Evolutionary conservation across 164 flowering plant genomes (phyloP).

Genomic region (Vitis cinerea): DNA sequence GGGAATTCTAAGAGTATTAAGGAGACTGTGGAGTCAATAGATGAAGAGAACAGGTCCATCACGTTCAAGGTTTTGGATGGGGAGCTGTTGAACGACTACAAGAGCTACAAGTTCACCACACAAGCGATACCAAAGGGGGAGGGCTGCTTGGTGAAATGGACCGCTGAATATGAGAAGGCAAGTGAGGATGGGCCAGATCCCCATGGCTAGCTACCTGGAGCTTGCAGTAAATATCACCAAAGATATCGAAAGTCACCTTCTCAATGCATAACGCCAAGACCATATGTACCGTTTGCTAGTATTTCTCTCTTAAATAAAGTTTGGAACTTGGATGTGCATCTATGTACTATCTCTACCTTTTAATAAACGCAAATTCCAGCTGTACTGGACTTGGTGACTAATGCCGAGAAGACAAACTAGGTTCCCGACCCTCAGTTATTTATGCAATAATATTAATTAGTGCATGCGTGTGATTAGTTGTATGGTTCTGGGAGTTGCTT

Average conservation of each 20-base stretch:
- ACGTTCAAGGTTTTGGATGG: constrained; percentile 28
- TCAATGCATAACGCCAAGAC: neutral
- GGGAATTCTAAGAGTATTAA: constrained; percentile 18
- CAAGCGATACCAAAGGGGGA: constrained; percentile 15
- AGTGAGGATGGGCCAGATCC: constrained; percentile 27
- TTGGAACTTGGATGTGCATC: no score
- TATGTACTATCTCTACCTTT: no score
- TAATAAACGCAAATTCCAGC: no score
- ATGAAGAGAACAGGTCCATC: constrained; percentile 22
- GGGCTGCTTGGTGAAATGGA: constrained; percentile 41
- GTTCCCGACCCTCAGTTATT: no score
- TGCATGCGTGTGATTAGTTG: no score
- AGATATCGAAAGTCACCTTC: constrained; percentile 40
- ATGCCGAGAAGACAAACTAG: no score
- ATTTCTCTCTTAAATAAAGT: no score
- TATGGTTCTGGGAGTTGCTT: no score
- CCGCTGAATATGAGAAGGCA: constrained; percentile 38
- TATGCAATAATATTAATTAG: no score
- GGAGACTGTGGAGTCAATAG: constrained; percentile 14
- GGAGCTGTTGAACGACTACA: constrained; percentile 20
- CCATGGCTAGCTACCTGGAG: constrained; percentile 8
- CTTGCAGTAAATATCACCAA: constrained; percentile 17
- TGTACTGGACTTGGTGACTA: no score
- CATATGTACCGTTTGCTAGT: no score
- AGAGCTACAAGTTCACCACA: constrained; percentile 10